These are phyloP conservation scores for Aspergillus avenaceus DNA, from an alignment of 495 filamentous ascomycete genomes.

Conservation along the genomic window DNA sequence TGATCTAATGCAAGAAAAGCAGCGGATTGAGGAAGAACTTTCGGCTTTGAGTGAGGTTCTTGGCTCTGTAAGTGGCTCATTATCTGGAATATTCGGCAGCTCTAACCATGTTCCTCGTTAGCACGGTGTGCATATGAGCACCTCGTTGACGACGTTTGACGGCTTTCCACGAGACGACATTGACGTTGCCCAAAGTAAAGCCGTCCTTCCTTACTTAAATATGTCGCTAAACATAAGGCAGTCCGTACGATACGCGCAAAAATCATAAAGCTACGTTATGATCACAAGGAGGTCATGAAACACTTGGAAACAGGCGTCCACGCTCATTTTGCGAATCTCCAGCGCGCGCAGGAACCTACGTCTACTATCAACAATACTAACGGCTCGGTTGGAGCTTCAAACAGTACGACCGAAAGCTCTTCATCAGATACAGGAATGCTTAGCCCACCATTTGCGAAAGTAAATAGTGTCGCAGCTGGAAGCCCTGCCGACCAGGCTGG, in stretches of 20 bases:
- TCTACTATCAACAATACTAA: constrained; percentile 27
- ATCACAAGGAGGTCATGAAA: constrained; percentile 86
- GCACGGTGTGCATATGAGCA: constrained; percentile 94
- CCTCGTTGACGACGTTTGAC: constrained; percentile 80
- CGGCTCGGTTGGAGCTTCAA: constrained; percentile 14
- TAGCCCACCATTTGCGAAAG: constrained; percentile 79
- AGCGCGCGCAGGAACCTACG: constrained; percentile 23
- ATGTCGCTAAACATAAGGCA: constrained; percentile 27
- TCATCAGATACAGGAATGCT: constrained; percentile 32
- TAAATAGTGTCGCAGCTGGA: constrained; percentile 73
- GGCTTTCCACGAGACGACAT: constrained; percentile 92
- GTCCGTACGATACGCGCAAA: constrained; percentile 86
- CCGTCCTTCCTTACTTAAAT: neutral
- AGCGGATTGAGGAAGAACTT: constrained; percentile 78
- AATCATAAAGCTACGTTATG: constrained; percentile 86
- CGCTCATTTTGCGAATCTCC: constrained; percentile 54
- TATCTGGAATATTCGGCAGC: no score
- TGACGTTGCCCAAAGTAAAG: constrained; percentile 88
- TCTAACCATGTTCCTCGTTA: constrained; percentile 23
- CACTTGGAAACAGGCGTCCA: constrained; percentile 79
- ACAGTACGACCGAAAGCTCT: constrained; percentile 11
- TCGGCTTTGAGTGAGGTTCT: constrained; percentile 80
- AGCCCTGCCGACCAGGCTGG: constrained; percentile 86
- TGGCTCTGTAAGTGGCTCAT: constrained; percentile 74
- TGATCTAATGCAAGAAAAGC: constrained; percentile 69